Evolutionary conservation across 495 filamentous ascomycete species (phyloP).

Genomic region (Bryoglossum gracile): DNA sequence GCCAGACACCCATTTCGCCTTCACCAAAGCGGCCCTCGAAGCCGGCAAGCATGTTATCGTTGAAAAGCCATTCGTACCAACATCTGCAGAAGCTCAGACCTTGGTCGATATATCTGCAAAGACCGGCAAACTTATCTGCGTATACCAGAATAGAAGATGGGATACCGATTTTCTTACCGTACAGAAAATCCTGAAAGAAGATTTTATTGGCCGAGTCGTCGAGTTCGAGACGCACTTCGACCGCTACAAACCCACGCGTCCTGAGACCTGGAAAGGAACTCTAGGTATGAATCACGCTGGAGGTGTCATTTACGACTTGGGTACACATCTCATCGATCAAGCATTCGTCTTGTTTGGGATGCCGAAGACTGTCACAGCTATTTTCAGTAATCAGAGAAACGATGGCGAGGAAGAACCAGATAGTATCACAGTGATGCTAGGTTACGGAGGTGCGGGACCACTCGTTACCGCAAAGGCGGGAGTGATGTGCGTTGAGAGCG

Average conservation of each 20-base stretch:
- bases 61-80: conserved; percentile 85
- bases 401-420: conserved; percentile 57
- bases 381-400: conserved; percentile 60
- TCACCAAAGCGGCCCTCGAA: conserved; percentile 59
- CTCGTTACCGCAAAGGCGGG: conserved; percentile 62
- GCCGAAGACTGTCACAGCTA: conserved; percentile 60
- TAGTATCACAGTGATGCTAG: conserved; percentile 59
- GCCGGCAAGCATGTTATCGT: conserved; percentile 78
- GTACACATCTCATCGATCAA: conserved; percentile 80
- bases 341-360: conserved; percentile 70
- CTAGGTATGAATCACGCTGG: conserved; percentile 56
- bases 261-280: conserved; percentile 61
- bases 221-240: conserved; percentile 86
- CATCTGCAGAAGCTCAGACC: conserved; percentile 59
- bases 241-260: conserved; percentile 54
- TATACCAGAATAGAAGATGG: conserved; percentile 86
- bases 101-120: conserved; percentile 59
- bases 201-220: conserved; percentile 57
- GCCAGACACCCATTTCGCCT: conserved; percentile 64
- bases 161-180: conserved; percentile 82
- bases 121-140: conserved; percentile 56
- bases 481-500: conserved; percentile 60
- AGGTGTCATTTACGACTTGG: conserved; percentile 74
- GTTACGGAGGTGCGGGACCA: conserved; percentile 48
- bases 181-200: conserved; percentile 48